Conservation (phyloP, 2,329 filamentous ascomycete species). For the Dactylellina drechsleri region DNA sequence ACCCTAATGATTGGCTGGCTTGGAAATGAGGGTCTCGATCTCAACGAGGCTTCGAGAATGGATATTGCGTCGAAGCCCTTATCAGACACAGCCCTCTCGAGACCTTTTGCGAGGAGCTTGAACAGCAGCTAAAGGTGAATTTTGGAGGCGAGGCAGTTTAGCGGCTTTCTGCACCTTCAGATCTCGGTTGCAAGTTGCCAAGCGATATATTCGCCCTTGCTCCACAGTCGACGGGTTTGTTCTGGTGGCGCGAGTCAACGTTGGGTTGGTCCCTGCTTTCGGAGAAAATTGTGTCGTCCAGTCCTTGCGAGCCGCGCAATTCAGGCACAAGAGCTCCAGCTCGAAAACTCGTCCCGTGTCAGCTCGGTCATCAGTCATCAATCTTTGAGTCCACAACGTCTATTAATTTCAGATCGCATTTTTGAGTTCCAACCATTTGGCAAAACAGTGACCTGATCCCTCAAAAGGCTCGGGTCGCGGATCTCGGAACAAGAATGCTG, state of each 20-base stretch:
- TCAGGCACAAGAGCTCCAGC: neutral
- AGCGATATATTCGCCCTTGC: neutral
- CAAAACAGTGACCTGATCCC: too few species aligned
- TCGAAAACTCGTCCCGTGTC: too few species aligned
- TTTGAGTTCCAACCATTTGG: too few species aligned
- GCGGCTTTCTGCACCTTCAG: neutral
- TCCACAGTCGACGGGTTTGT: neutral
- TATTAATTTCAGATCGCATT: too few species aligned
- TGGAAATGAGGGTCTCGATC: neutral
- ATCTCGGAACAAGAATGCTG: too few species aligned
- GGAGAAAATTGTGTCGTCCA: neutral
- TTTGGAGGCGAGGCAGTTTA: neutral
- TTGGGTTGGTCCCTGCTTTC: constrained; percentile 8
- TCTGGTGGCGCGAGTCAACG: neutral
- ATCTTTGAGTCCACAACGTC: too few species aligned
- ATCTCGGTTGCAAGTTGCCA: neutral
- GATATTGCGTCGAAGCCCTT: too few species aligned
- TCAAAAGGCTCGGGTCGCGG: too few species aligned
- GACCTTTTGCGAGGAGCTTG: too few species aligned
- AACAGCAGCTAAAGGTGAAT: too few species aligned
- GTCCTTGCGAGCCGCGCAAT: neutral
- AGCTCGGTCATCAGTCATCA: too few species aligned
- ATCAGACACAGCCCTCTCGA: too few species aligned
- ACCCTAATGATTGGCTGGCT: neutral
- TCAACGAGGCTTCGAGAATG: neutral